Evolutionary conservation across 257 asterid genomes (phyloP), one percentile per base, ranked within the genome.

Genomic region (Nicotiana undulata): DNA sequence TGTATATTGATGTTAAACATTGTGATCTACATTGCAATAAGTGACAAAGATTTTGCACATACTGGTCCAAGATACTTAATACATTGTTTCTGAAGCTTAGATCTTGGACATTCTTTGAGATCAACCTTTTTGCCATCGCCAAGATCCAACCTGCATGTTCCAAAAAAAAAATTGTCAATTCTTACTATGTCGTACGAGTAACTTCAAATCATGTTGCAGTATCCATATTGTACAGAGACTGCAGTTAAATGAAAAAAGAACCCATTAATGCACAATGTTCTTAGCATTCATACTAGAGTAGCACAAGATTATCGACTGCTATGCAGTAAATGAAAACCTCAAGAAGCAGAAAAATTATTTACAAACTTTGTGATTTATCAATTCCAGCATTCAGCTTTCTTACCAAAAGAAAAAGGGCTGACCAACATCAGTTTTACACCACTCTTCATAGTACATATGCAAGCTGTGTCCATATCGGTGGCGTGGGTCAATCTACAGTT

Each of bases 391-490:
- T 7, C 60, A 84, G 64, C 80, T 84, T 79, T 83, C 92, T 89
- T 83, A 95, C 98, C 98, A 95, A 91, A 86, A 92, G 88, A 95
- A 95, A 84, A 95, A 95, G 63, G 97, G 98, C 82, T 95, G 99
- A 34, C 97, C 97, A 70, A 97, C 91, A 63, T 88, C 90, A 78
- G 92, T 67, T 85, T 87, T 81, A 85, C 97, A 89, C 99, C 99
- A 93, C 81, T 91, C 96, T 4, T 92, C 91, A 37, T 90, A 95
- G 79, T 95, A 95, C 6, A 82, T 31, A 84, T 95, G 97, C 58
- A 95, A 86, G 88, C 90, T 91, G 85, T 92, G 98, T 55, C 99
- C 99, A 84, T 93, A 92, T 5, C 99, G 98, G 80, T 95, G 99
- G 86, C 98, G 89, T 11, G 97, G 98, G 75, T 95, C 99, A 85